Evolutionary conservation across 768 basidiomycete species (phyloP), one percentile per base, ranked within the genome.

Genomic region (Steccherinum ochraceum): DNA sequence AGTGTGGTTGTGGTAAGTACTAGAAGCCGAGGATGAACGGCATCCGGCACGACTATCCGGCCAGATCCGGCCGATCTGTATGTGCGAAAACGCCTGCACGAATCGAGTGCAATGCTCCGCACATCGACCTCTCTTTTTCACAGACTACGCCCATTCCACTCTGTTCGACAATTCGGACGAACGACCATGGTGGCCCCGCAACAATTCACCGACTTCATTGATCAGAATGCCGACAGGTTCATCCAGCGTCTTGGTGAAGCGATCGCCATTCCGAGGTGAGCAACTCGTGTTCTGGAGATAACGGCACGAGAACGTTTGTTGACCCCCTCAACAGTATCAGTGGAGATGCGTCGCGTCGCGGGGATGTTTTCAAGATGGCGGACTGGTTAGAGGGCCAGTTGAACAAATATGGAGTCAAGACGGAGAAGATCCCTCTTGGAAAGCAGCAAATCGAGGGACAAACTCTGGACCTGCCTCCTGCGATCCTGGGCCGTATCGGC

Each of bases 311-410:
- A 13, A 30, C 20, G 43, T 19, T 20, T 44, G 21, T 46, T 49
- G 20, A 7, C n/a, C 27, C 16, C n/a, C 35, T 39, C n/a, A 39
- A 46, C 19, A 61, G 85, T 57, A 70, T 89, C 55, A 81, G 80
- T 52, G 77, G 84, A 21, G 88, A 90, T 67, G 77, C 79, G 20
- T 67, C 74, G 7, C 80, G 77, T 62, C 81, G 91, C 40, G 64
- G 74, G 41, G 83, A 89, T 65, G 89, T 92, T 54, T 71, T 87
- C 58, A 74, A 72, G 55, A 96, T 96, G 93, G 85, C 82, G 0
- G 69, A 81, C 43, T 95, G 81, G 79, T 75, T 95, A 51, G 73
- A 85, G 49, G 62, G 58, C 2, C 77, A 91, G 60, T 78, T 95
- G 52, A 77, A 75, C 40, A 67, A 75, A 7, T 75, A 90, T 39